Evolutionary conservation across 257 asterid genomes (phyloP).

Genomic region (Rehmannia glutinosa): DNA sequence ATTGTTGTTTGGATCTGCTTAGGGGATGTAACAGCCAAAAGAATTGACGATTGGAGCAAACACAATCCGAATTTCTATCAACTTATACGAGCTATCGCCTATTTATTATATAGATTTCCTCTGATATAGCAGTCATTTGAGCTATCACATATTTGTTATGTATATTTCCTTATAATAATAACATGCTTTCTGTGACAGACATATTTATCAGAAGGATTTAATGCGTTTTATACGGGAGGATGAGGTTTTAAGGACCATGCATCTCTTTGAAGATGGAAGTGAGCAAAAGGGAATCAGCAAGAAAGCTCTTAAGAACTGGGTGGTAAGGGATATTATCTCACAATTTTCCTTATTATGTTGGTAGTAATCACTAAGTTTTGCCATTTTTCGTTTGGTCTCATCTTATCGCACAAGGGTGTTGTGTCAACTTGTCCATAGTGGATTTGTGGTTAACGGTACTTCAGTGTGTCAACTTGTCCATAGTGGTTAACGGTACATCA

Average conservation of each 20-base stretch:
- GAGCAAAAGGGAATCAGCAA: conserved; percentile 80
- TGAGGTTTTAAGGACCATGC: conserved; percentile 63
- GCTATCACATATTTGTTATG: too few relatives aligned
- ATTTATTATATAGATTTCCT: too few relatives aligned
- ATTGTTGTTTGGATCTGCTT: too few relatives aligned
- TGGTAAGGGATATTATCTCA: conserved; percentile 42
- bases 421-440: conserved; percentile 3
- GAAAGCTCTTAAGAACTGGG: conserved; percentile 79
- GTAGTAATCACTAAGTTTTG: neutral
- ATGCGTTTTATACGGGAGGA: conserved; percentile 83
- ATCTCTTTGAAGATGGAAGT: conserved; percentile 62
- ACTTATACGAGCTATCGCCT: too few relatives aligned
- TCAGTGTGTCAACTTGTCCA: too few relatives aligned
- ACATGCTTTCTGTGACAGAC: conserved; percentile 33
- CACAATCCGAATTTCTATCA: too few relatives aligned
- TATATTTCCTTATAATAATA: too few relatives aligned
- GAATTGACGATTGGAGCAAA: too few relatives aligned
- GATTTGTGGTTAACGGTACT: neutral
- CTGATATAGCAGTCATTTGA: too few relatives aligned
- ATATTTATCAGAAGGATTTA: conserved; percentile 59
- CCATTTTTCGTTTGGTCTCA: neutral
- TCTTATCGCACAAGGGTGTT: neutral
- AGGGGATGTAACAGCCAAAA: too few relatives aligned
- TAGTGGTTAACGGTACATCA: neutral
- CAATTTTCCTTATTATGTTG: neutral